A percentile compares a stretch with the other conserved stretches of the same genome.
These are phyloP conservation scores for Phyllosticta citriasiana DNA, from an alignment of 2,329 filamentous ascomycete genomes.

Conservation along the genomic window DNA sequence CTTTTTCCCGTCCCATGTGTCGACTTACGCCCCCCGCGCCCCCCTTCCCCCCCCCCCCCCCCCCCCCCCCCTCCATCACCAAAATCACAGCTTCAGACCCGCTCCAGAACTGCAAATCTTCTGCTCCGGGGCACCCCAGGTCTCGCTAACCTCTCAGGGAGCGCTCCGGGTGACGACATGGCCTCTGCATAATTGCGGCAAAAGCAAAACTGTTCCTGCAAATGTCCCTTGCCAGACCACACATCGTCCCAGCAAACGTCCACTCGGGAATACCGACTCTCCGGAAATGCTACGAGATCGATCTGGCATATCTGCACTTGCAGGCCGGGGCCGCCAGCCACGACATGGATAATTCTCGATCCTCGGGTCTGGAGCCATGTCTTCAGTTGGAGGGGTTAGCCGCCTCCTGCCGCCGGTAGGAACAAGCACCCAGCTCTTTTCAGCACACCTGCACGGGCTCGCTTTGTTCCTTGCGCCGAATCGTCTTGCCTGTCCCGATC, in stretches of 20 bases:
- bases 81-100: too few relatives aligned
- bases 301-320: slow-evolving; percentile 7
- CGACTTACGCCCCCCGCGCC: background rate
- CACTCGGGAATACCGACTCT: background rate
- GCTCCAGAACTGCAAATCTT: too few relatives aligned
- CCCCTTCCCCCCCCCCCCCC: too few relatives aligned
- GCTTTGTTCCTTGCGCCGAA: slow-evolving; percentile 7
- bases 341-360: slow-evolving; percentile 7
- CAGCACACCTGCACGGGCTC: background rate
- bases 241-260: background rate
- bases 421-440: background rate
- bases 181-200: background rate
- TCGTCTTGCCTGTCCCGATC: slow-evolving; percentile 6
- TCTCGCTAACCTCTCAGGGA: background rate
- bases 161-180: background rate
- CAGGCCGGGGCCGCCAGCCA: slow-evolving; percentile 6
- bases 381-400: background rate
- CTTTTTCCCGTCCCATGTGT: slow-evolving; percentile 3
- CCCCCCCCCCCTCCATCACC: too few relatives aligned
- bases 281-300: slow-evolving; percentile 7
- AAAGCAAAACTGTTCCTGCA: too few relatives aligned
- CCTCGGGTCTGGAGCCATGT: slow-evolving; percentile 4
- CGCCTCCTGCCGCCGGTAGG: background rate
- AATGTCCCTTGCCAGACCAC: too few relatives aligned
- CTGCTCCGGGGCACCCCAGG: too few relatives aligned